Conservation (phyloP, 2,329 filamentous ascomycete genomes). For the Cadophora gregata region DNA sequence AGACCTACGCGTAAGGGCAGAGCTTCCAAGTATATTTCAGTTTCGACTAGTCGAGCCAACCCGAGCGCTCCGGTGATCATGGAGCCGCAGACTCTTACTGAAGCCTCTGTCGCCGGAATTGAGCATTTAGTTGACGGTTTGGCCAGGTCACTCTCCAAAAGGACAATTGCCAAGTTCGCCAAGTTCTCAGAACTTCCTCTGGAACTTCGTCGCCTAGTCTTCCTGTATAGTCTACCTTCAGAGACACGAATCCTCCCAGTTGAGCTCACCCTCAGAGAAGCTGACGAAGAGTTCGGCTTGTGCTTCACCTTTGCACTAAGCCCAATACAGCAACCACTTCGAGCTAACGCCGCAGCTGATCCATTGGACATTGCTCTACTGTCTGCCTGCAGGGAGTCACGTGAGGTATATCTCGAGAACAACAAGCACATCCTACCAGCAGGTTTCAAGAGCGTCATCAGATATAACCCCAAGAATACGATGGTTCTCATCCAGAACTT, state of each 20-base stretch:
- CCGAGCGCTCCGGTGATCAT: too few relatives aligned
- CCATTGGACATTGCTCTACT: background rate
- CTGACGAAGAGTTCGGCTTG: constrained; percentile 2
- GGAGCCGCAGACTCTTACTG: too few relatives aligned
- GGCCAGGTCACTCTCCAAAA: background rate
- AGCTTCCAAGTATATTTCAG: background rate
- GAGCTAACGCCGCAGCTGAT: background rate
- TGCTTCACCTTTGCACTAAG: constrained; percentile 5
- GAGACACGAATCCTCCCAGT: background rate
- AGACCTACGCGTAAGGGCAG: background rate
- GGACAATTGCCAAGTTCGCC: background rate
- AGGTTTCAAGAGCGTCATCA: constrained; percentile 3
- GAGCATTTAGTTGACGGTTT: background rate
- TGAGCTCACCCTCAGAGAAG: background rate
- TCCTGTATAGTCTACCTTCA: background rate
- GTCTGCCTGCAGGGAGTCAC: background rate
- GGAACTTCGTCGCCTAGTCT: background rate
- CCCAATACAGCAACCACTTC: background rate
- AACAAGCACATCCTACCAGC: background rate
- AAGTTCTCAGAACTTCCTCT: background rate
- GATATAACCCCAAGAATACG: background rate
- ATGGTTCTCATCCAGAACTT: constrained; percentile 9
- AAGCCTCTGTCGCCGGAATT: background rate
- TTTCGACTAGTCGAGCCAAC: background rate
- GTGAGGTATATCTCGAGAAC: constrained; percentile 3